Percentiles rank a stretch among this genome's conserved stretches.
Evolutionary conservation across 768 basidiomycete genomes (phyloP).

Genomic region (Dendrothele bispora): DNA sequence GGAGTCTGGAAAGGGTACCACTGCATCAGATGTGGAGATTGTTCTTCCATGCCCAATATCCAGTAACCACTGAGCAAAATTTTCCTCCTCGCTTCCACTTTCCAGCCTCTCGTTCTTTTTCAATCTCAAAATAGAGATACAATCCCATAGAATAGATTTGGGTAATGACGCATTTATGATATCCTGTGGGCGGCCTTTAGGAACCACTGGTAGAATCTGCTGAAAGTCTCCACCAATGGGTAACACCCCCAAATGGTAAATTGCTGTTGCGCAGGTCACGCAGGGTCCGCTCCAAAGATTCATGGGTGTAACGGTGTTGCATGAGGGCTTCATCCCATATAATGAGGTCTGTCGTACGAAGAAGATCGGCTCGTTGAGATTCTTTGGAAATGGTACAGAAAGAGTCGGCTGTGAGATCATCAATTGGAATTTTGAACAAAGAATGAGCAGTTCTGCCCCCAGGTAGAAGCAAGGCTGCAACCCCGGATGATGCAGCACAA

Average conservation of each 20-base stretch:
- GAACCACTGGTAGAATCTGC: conserved; percentile 40
- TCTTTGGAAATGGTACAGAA: conserved; percentile 30
- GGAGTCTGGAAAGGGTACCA: conserved; percentile 18
- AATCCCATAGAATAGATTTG: conserved; percentile 34
- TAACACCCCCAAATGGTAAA: conserved; percentile 33
- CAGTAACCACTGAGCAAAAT: conserved; percentile 32
- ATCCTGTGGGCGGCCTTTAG: conserved; percentile 27
- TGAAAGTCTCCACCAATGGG: conserved; percentile 41
- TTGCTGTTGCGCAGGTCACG: conserved; percentile 24
- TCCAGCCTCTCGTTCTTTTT: conserved; percentile 37
- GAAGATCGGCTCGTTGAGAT: conserved; percentile 20
- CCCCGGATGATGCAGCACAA: conserved; percentile 41
- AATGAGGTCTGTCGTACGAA: conserved; percentile 25
- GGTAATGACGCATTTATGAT: conserved; percentile 34
- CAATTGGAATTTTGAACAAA: conserved; percentile 1
- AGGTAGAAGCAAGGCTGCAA: conserved; percentile 37
- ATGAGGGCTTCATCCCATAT: conserved; percentile 40
- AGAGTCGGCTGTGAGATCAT: neutral
- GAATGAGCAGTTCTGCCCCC: conserved; percentile 41
- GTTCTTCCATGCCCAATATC: conserved; percentile 25
- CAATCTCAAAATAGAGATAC: conserved; percentile 25
- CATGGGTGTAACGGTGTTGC: conserved; percentile 29
- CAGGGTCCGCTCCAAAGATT: conserved; percentile 33
- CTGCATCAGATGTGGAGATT: conserved; percentile 7
- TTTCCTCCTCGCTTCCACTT: conserved; percentile 19